phyloP scores from a whole-genome alignment of 2,329 filamentous ascomycete genomes.

The Beauveria brongniartii region DNA sequence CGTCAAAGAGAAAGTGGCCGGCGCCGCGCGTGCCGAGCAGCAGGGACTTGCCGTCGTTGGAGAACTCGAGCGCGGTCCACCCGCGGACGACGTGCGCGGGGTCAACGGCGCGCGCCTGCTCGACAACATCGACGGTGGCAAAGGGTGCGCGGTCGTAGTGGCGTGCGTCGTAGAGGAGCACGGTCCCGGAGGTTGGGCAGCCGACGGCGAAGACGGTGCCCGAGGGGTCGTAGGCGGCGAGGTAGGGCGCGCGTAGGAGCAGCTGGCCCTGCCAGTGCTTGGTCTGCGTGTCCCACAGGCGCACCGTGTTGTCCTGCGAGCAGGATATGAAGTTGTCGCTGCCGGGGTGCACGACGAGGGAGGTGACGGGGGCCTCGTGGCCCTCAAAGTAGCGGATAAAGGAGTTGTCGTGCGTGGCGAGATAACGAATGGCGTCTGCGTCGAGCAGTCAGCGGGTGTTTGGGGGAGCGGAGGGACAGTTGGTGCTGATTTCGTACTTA shows the following conservation, averaged over 20 bases:
- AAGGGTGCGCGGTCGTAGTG: constrained; percentile 93
- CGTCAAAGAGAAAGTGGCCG: constrained; percentile 89
- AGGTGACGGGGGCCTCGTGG: constrained; percentile 78
- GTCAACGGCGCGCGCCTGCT: constrained; percentile 40
- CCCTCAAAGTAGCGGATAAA: constrained; percentile 96
- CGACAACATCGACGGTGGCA: constrained; percentile 70
- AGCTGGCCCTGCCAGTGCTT: constrained; percentile 74
- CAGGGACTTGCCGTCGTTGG: constrained; percentile 86
- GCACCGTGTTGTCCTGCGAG: constrained; percentile 81
- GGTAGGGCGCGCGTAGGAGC: constrained; percentile 69
- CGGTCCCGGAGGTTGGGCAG: constrained; percentile 66
- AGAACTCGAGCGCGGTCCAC: constrained; percentile 92
- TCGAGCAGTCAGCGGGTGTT: background rate
- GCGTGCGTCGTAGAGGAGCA: constrained; percentile 86
- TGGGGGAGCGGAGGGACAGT: too few species aligned
- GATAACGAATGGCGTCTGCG: constrained; percentile 72
- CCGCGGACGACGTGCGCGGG: constrained; percentile 54
- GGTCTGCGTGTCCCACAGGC: constrained; percentile 80
- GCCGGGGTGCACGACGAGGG: constrained; percentile 73
- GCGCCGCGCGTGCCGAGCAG: constrained; percentile 75
- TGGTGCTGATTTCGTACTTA: constrained; percentile 27
- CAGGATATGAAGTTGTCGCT: constrained; percentile 89
- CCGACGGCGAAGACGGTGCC: constrained; percentile 87
- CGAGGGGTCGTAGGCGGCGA: constrained; percentile 86
- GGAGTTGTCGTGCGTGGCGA: constrained; percentile 88